Base-by-base conservation (phyloP, 495 filamentous ascomycete genomes). In the Penicillium parvum region DNA sequence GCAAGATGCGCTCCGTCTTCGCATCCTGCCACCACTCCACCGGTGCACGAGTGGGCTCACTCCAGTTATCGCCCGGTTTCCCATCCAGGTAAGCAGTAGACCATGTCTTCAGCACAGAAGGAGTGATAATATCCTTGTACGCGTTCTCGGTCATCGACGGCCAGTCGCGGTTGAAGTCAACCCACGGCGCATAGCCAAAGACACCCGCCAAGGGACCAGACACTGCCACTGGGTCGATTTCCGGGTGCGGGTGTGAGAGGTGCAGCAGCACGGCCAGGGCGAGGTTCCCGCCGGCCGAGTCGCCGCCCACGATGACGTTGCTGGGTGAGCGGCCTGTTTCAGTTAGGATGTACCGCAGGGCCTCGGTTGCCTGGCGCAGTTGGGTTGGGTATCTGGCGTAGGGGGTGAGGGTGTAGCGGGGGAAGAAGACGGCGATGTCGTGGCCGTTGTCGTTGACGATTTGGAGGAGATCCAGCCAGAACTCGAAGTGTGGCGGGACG, bases 221-320 rank as follows among this genome's bases (percentile, higher is more conserved):
- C 0, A 73, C 41, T 1, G 37, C 21, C 19, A 73, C 27, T 0
- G 58, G 50, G 8, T 71, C 63, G 40, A 74, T 69, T 6, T 65
- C 62, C 0, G 76, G 71, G 46, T 83, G 78, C 2, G 81, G 79
- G 47, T 85, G 80, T 0, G 76, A 60, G 3, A 84, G 59, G 45
- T 86, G 82, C 5, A 74, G 65, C 7, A 85, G 64, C 0, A 82
- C 50, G 4, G 70, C 62, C 10, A 79, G 47, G 16, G 69, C 63
- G 4, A 86, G 62, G 48, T 85, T 83, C 1, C 65, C 82, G 41
- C 82, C 81, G 0, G 82, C 82, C 2, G 79, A 83, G 57, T 86
- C 82, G 8, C 82, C 82, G 18, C 61, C 76, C 0, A 86, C 36
- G 32, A 75, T 46, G 20, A 86, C 62, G 41, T 72, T 58, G 6